Evolutionary conservation across 257 asterid genomes (phyloP), one percentile per base, ranked within the genome.

Genomic region (Solanum ossicruentum): DNA sequence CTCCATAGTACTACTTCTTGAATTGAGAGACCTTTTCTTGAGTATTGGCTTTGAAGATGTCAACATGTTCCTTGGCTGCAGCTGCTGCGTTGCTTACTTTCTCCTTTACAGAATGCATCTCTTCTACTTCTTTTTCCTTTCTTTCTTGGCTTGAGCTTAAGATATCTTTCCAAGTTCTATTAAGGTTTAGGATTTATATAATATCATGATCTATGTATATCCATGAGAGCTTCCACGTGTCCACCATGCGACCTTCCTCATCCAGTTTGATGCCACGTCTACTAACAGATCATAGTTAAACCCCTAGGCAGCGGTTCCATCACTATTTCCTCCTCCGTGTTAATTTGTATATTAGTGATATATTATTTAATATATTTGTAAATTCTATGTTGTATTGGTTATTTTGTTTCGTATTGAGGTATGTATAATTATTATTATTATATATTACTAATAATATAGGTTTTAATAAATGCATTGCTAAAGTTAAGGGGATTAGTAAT

Each of bases 11-110:
- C 4, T 13, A 32, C 10, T 67, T 17, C 49, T 54, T 41, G 21
- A 23, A 36, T 36, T 4, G 20, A 10, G 20, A 10, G 17, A 89
- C 98, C 95, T 93, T 91, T 51, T 93, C 97, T 79, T 91, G 82
- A 57, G 92, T 89, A 87, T 93, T 88, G 92, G 98, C 97, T 85
- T 90, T 84, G 32, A 84, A 23, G 85, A 91, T 87, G 3, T 92
- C 94, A 43, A 88, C 90, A 85, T 91, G 94, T 88, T 94, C 94
- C 88, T 91, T 89, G 28, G 90, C 98, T 5, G 87, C 90, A 45
- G 95, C 91, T 9, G 92, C 93, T 23, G 93, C 96, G 86, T 92
- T 91, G 78, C 87, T 88, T 10, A 87, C 93, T 75, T 90, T 94
- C 89, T 91, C 94, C 65, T 91, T 93, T 1, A 87, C 88, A 4